Percentiles rank a stretch among this genome's conserved stretches.
Evolutionary conservation across 805 yeast genomes (phyloP).

Genomic region (Candida qinlingensis): DNA sequence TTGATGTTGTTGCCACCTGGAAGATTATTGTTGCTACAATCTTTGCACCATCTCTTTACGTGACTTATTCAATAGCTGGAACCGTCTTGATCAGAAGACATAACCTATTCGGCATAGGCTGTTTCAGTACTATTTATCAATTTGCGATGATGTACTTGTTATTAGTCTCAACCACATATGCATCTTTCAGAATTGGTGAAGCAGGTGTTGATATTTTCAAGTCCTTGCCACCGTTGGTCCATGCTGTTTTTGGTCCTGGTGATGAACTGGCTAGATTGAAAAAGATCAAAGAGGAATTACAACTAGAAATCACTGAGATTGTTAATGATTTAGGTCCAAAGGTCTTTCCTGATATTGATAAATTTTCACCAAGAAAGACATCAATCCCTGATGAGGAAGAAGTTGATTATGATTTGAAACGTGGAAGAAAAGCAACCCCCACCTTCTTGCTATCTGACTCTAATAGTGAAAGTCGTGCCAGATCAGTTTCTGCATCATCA

Average conservation of each 20-base stretch:
- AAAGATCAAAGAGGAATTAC: conserved; percentile 51
- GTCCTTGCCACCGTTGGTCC: conserved; percentile 67
- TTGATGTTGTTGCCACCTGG: conserved; percentile 95
- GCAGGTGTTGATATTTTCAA: conserved; percentile 83
- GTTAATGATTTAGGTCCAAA: conserved; percentile 83
- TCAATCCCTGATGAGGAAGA: neutral
- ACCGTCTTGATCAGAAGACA: conserved; percentile 34
- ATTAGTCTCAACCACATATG: conserved; percentile 71
- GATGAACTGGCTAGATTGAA: conserved; percentile 48
- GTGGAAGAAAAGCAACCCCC: conserved; percentile 24
- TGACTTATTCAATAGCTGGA: conserved; percentile 56
- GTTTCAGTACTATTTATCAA: conserved; percentile 19
- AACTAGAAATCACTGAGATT: conserved; percentile 67
- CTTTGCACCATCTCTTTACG: conserved; percentile 78
- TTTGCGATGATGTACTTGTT: conserved; percentile 48
- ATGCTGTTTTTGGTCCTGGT: conserved; percentile 34
- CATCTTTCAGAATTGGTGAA: conserved; percentile 87
- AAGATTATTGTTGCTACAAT: conserved; percentile 81
- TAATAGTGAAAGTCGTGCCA: conserved; percentile 1
- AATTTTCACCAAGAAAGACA: conserved; percentile 19
- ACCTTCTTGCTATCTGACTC: neutral
- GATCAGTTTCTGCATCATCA: conserved; percentile 27
- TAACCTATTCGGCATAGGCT: conserved; percentile 13
- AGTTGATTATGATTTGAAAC: conserved; percentile 29
- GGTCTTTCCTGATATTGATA: conserved; percentile 80